Evolutionary conservation across 1,284 basidiomycete genomes (phyloP).

Genomic region (Kwoniella shivajii): DNA sequence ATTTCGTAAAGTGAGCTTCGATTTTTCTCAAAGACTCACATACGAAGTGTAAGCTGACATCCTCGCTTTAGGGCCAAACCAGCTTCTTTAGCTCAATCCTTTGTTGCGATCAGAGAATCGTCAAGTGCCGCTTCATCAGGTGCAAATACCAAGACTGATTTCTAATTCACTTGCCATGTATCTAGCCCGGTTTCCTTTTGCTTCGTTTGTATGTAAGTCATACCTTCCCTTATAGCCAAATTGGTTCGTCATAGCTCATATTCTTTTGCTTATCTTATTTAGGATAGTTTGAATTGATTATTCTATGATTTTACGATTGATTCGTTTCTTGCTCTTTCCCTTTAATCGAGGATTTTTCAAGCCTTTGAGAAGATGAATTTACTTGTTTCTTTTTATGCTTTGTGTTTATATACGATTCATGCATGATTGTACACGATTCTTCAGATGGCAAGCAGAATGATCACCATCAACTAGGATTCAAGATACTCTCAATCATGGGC

Average conservation of each 20-base stretch:
- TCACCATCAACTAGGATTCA: no score
- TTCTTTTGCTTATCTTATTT: not conserved
- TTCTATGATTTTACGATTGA: not conserved
- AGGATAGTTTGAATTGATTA: not conserved
- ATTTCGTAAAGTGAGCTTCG: conserved; percentile 74
- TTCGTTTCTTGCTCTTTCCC: not conserved
- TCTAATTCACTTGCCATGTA: conserved; percentile 3
- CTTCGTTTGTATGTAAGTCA: conserved; percentile 20
- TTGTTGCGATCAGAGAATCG: conserved; percentile 31
- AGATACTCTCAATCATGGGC: no score
- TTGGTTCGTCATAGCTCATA: not conserved
- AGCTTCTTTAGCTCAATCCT: conserved; percentile 37
- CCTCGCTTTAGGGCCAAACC: conserved; percentile 40
- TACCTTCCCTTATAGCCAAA: not conserved
- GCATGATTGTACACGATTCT: conserved; percentile 3
- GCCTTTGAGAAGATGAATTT: not conserved
- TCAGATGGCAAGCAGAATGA: not conserved
- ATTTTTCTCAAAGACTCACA: not conserved
- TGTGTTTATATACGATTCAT: conserved; percentile 11
- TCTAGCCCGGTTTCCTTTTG: not conserved
- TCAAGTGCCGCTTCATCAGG: conserved; percentile 13
- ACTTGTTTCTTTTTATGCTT: not conserved
- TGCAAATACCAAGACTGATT: conserved; percentile 8
- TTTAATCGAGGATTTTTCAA: not conserved
- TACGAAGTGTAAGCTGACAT: no score